Evolutionary conservation across 208 protist species (phyloP).

Genomic region (Strigomonas culicis): DNA sequence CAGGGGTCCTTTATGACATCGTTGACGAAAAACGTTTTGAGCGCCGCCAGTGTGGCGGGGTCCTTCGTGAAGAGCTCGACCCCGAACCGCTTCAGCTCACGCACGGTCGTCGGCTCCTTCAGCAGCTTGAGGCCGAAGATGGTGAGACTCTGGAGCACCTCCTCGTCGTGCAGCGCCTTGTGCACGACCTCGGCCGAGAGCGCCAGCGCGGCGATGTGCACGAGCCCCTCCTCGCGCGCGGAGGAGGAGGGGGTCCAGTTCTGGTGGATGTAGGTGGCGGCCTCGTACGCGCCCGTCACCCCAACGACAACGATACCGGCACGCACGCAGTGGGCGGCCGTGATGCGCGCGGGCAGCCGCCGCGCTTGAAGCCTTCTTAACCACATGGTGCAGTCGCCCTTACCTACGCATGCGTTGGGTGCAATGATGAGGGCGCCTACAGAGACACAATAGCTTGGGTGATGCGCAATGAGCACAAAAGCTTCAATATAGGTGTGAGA

Average conservation of each 20-base stretch:
- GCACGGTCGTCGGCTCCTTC: conserved; percentile 27
- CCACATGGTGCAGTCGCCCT: not conserved
- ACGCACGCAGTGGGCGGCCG: conserved; percentile 17
- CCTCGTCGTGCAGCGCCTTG: conserved; percentile 44
- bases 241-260: conserved; percentile 13
- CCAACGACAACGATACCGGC: conserved; percentile 38
- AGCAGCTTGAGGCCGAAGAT: conserved; percentile 38
- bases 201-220: conserved; percentile 67
- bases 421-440: no score
- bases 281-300: conserved; percentile 34
- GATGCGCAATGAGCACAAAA: no score
- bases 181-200: conserved; percentile 69
- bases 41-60: conserved; percentile 25
- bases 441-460: no score
- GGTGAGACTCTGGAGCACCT: conserved; percentile 31
- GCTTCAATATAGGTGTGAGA: no score
- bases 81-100: conserved; percentile 43
- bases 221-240: conserved; percentile 47
- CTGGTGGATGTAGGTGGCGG: conserved; percentile 39
- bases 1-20: conserved; percentile 74
- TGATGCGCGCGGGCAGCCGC: not conserved
- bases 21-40: conserved; percentile 65
- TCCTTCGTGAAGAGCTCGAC: conserved; percentile 47
- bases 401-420: no score
- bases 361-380: not conserved